These are phyloP conservation scores for Leptographium wingfieldii DNA, from an alignment of 2,329 filamentous ascomycete genomes.

Conservation along the genomic window DNA sequence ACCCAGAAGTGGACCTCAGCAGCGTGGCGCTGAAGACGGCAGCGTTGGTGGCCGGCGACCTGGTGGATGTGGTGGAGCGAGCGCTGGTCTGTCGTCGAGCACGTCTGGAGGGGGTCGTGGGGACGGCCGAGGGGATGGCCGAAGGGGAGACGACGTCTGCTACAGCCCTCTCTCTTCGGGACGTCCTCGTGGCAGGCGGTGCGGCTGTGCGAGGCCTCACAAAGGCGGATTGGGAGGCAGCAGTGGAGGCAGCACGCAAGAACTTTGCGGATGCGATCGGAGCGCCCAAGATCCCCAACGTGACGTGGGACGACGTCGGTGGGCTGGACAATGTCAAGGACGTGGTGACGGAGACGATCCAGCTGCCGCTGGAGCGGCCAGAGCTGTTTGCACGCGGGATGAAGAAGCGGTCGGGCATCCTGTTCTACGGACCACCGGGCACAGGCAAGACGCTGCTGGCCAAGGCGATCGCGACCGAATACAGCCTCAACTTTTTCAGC, in stretches of 20 bases:
- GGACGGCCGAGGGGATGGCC: conserved; percentile 19
- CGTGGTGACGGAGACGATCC: conserved; percentile 93
- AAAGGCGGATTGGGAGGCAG: conserved; percentile 76
- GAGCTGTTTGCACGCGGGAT: conserved; percentile 94
- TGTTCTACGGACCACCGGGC: conserved; percentile 84
- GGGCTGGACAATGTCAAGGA: conserved; percentile 90
- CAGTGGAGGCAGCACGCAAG: conserved; percentile 89
- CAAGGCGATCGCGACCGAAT: conserved; percentile 87
- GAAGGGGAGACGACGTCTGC: no score
- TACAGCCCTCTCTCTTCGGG: conserved; percentile 43
- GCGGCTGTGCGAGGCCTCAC: conserved; percentile 65
- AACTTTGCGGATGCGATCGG: conserved; percentile 97
- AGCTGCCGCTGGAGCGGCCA: conserved; percentile 78
- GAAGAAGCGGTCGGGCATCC: conserved; percentile 90
- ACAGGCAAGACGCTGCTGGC: conserved; percentile 88
- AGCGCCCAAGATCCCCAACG: conserved; percentile 94
- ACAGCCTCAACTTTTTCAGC: conserved; percentile 88
- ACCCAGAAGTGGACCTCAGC: conserved; percentile 70
- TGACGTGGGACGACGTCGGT: conserved; percentile 92
- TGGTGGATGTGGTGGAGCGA: conserved; percentile 88
- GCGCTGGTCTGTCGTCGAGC: conserved; percentile 65
- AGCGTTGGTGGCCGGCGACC: conserved; percentile 82
- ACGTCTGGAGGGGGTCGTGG: conserved; percentile 57
- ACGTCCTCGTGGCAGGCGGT: conserved; percentile 82
- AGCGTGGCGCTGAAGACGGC: conserved; percentile 90